Base-by-base conservation (phyloP, 345 rosid genomes). In the Pistacia integerrima region DNA sequence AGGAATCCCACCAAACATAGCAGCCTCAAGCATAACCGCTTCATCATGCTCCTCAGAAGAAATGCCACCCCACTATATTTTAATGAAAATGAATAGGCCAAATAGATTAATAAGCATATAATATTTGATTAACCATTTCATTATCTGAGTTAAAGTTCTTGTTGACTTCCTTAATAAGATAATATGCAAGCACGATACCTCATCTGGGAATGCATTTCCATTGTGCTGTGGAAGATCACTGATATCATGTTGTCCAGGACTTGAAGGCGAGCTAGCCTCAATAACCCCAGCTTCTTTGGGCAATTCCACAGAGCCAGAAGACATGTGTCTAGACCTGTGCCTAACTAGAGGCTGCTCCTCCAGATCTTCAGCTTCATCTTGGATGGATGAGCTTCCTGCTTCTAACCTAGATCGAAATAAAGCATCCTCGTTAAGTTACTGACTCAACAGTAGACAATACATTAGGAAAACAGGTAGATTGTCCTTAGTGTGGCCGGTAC, bases 1-100 rank as follows among this genome's bases (percentile, higher is more conserved):
- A 78, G 99, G 97, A 77, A 97, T 82, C 75, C 99, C 99, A 77
- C 99, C 99, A 72, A 97, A 97, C 98, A 97, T 97, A 78, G 99
- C 99, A 83, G 99, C 98, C 83, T 97, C 99, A 41, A 97, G 99
- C 99, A 97, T 97, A 74, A 97, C 98, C 59, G 99, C 98, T 78
- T 97, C 99, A 85, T 94, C 99, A 80, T 94, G 99, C 81, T 97
- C 99, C 90, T 83, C 90, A 1, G 99, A 92, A 63, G 99, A 97
- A 72, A 97, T 91, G 88, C 98, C 97, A 77, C 99, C 99, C 98
- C 99, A 97, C 99, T 96, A 69, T 20, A 59, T 77, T 77, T 64
- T 51, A 75, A 30, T 48, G 76, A 73, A 65, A 64, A 77, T 41
- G 38, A 63, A 82, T 54, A 67, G 55, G 77, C 54, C 49, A 63